These are phyloP conservation scores for Cryphonectria radicalis DNA, from an alignment of 2,329 filamentous ascomycete genomes.

Conservation along the genomic window DNA sequence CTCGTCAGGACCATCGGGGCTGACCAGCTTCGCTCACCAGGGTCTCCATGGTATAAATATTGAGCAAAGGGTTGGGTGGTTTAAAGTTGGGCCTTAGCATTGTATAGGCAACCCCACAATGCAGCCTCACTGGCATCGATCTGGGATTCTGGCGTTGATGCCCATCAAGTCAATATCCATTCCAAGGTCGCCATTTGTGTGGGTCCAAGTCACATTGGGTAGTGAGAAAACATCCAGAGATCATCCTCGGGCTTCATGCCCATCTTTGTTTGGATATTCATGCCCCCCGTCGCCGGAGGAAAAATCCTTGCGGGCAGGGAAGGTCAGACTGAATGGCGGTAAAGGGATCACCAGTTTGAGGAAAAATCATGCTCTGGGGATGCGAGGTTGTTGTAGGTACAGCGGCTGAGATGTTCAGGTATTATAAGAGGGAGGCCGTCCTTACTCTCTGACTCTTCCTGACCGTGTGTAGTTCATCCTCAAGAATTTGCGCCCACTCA, in stretches of 20 bases:
- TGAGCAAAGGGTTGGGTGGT: background rate
- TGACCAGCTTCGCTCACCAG: background rate
- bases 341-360: background rate
- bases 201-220: background rate
- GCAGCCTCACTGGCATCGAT: conserved; percentile 17
- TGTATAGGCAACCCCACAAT: conserved; percentile 12
- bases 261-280: background rate
- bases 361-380: background rate
- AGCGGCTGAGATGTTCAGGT: background rate
- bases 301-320: background rate
- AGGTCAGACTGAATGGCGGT: conserved; percentile 1
- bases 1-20: background rate
- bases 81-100: background rate
- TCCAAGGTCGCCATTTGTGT: conserved; percentile 1
- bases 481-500: background rate
- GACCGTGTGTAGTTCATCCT: background rate
- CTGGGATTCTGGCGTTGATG: conserved; percentile 17
- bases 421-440: background rate
- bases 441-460: background rate
- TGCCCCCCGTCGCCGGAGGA: background rate
- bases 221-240: background rate
- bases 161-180: background rate
- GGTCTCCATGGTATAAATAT: conserved; percentile 16
- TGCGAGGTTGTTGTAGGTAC: background rate
- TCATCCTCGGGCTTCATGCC: background rate